Base-by-base conservation (phyloP, 768 basidiomycete species). In the Cubamyces sp. region DNA sequence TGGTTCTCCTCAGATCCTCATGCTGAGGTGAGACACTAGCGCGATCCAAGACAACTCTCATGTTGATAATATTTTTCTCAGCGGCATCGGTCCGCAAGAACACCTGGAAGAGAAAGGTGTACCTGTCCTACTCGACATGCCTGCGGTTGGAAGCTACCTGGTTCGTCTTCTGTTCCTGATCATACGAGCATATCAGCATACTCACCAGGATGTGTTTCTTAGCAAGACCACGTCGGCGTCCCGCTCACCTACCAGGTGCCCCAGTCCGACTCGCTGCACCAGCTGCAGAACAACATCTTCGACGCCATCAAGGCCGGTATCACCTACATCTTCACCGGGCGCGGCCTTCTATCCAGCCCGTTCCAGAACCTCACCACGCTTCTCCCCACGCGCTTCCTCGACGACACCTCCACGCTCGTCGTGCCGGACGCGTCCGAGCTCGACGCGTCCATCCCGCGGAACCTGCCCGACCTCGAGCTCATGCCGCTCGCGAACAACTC, bases 1-100 rank as follows among this genome's bases (percentile, higher is more conserved):
- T 19, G 57, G 62, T 5, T 69, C 77, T 2, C 74, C 80, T 7
- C 78, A 80, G 56, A 59, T 82, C 12, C 72, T 81, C 8, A 71
- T 79, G 64, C 69, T 79, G 11, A 69, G 68, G 66, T 67, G 19
- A 6, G 61, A 25, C 11, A 5, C 1, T 25, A 16, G 12, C 23
- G 21, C 7, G 9, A 3, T 47, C 16, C 15, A 26, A 15, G 16
- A 49, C 3, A 16, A 23, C 21, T 30, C n/a, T 49, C 9, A 7
- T 42, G 4, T 28, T 12, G 11, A 7, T 11, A 15, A 15, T 30
- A 5, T 19, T 23, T 6, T 0, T 23, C 14, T 0, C 52, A 65
- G 64, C 51, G 73, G 73, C 19, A 68, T 74, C 42, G 73, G 73
- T 12, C 65, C 67, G 14, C 12, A 37, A 16, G 61, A 26, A 8